Evolutionary conservation across 2,329 filamentous ascomycete genomes (phyloP).

Genomic region (Colletotrichum sp.): DNA sequence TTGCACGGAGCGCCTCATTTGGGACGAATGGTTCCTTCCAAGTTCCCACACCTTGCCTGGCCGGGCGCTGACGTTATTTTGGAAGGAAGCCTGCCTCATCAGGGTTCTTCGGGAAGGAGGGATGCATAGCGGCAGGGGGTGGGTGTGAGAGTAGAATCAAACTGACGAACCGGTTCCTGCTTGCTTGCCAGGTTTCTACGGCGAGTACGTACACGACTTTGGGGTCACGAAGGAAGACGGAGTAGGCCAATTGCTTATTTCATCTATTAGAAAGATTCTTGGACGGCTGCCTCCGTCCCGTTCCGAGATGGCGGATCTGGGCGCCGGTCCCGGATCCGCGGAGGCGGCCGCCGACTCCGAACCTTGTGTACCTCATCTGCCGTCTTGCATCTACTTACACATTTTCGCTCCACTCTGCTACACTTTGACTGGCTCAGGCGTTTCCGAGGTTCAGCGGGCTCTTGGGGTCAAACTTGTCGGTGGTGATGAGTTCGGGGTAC

Average conservation of each 20-base stretch:
- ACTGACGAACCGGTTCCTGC: not conserved
- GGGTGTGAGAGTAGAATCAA: slow-evolving; percentile 1
- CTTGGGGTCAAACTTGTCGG: slow-evolving; percentile 61
- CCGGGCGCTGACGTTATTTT: not conserved
- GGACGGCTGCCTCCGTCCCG: not conserved
- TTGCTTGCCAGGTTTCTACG: not conserved
- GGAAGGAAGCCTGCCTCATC: not conserved
- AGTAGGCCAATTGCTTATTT: not conserved
- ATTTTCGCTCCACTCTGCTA: not conserved
- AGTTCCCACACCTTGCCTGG: not conserved
- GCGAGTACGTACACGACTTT: not conserved
- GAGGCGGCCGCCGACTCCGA: not conserved
- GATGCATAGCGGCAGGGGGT: not conserved
- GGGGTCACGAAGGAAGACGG: not conserved
- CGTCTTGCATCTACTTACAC: not conserved
- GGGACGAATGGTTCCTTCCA: not conserved
- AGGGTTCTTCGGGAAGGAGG: not conserved
- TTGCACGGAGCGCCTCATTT: not conserved
- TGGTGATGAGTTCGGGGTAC: slow-evolving; percentile 62
- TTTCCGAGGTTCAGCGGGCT: slow-evolving; percentile 67
- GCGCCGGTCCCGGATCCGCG: not conserved
- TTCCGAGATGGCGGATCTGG: not conserved
- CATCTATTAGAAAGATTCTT: not conserved
- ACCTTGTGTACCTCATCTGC: not conserved
- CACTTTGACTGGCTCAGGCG: slow-evolving; percentile 17